These are phyloP conservation scores for Vigna mungo DNA, from an alignment of 306 rosid species.

Conservation along the genomic window DNA sequence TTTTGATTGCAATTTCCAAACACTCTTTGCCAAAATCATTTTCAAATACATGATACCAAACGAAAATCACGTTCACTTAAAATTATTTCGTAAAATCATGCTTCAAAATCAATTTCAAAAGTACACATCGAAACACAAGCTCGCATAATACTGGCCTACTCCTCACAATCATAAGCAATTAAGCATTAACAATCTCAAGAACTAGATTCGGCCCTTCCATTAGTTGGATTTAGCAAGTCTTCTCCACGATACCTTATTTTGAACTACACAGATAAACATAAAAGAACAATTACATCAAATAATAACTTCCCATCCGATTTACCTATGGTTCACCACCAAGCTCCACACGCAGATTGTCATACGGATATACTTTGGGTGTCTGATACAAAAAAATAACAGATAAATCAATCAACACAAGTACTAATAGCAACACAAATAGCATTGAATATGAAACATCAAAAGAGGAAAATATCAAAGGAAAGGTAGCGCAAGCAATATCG, in stretches of 20 bases:
- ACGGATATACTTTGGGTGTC: slow-evolving; percentile 91
- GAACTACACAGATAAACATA: slow-evolving; percentile 44
- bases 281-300: slow-evolving; percentile 51
- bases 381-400: slow-evolving; percentile 44
- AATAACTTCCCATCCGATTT: slow-evolving; percentile 40
- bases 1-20: no score
- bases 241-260: slow-evolving; percentile 51
- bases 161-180: slow-evolving; percentile 15
- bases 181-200: slow-evolving; percentile 23
- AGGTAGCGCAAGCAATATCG: not conserved
- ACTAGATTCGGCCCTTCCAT: slow-evolving; percentile 31
- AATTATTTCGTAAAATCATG: not conserved
- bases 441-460: slow-evolving; percentile 30
- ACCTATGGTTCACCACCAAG: slow-evolving; percentile 88
- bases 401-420: slow-evolving; percentile 36
- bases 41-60: no score
- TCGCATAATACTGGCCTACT: slow-evolving; percentile 21
- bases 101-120: not conserved
- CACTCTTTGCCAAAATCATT: no score
- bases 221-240: slow-evolving; percentile 39
- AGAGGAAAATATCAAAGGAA: slow-evolving; percentile 16
- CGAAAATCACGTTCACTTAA: no score
- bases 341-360: slow-evolving; percentile 89
- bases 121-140: not conserved
- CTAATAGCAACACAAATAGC: slow-evolving; percentile 5